Percentiles rank a stretch among this genome's conserved stretches.
These are phyloP conservation scores for Pilobolus umbonatus DNA, from an alignment of 192 early-diverging fungal genomes.

Conservation along the genomic window DNA sequence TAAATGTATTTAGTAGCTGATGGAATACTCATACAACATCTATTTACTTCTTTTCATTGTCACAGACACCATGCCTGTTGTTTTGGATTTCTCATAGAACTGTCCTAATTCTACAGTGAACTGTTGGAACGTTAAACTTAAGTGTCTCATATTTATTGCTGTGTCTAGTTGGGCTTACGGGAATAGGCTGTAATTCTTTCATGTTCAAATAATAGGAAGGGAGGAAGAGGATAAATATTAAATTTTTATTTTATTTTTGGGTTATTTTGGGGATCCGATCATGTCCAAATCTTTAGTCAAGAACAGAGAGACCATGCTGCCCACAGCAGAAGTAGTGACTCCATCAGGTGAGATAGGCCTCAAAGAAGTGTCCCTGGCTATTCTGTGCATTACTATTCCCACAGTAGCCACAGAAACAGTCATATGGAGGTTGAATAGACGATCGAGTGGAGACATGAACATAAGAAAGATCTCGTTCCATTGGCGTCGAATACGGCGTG, in stretches of 20 bases:
- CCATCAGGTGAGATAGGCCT: neutral
- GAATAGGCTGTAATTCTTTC: constrained; percentile 29
- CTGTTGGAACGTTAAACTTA: constrained; percentile 8
- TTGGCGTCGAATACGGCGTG: constrained; percentile 14
- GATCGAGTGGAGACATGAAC: constrained; percentile 14
- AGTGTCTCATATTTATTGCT: neutral
- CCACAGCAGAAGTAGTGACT: neutral
- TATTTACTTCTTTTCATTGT: constrained; percentile 38
- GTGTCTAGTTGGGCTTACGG: constrained; percentile 13
- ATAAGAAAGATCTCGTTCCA: no score
- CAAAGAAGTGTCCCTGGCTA: neutral
- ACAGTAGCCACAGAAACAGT: constrained; percentile 14
- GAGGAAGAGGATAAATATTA: neutral
- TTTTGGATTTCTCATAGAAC: constrained; percentile 30
- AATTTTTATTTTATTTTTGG: no score
- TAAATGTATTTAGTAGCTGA: neutral
- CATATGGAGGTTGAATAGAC: neutral
- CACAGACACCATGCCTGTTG: constrained; percentile 26
- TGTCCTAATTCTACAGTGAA: constrained; percentile 34
- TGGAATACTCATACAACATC: neutral
- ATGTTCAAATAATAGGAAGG: constrained; percentile 1
- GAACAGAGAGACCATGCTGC: neutral
- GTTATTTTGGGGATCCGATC: neutral
- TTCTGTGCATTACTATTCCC: constrained; percentile 20
- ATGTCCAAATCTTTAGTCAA: neutral